Evolutionary conservation across 208 protist genomes (phyloP), one percentile per base, ranked within the genome.

Genomic region (Leishmania gerbilli): DNA sequence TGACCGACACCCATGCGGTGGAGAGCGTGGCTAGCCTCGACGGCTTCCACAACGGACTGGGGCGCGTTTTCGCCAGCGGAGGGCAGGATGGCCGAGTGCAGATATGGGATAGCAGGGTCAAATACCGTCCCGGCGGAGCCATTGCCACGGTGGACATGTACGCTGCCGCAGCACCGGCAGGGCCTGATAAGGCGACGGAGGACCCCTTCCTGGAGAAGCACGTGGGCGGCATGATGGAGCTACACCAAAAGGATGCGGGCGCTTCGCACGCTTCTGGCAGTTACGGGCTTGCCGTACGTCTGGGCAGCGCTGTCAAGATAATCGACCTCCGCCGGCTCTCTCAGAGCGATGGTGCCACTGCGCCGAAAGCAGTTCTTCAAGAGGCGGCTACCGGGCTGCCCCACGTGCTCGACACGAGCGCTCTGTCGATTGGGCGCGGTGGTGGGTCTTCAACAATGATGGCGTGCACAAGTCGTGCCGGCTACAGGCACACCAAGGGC

Each of bases 71-170:
- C 72, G 89, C 88, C 37, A 92, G 91, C 37, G 90, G 90, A 45
- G 93, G 93, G 13, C 81, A 88, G 49, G 91, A 96, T 67, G 93
- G 93, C 19, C 74, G 81, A 37, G 93, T 96, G 47, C 91, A 95
- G 76, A 40, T 96, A 40, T 96, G 93, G 91, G 93, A 96, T 75
- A 81, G 81, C 40, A 84, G 93, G 1, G 84, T 83, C 47, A 93
- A 92, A 79, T 96, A 94, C 77, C 88, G 93, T 37, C 93, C 93
- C 8, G 89, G 90, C 53, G 90, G 89, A 21, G 82, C 85, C 9
- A 45, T 93, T 19, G 82, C 75, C 15, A 53, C 84, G 24, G 85
- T 89, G 51, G 82, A 93, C 77, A 40, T 96, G 74, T 94, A 90
- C 77, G 79, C 72, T 31, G 13, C 62, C 53, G 21, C 45, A 40